These are phyloP conservation scores for Hypomontagnella submonticulosa DNA, from an alignment of 495 filamentous ascomycete species.

Conservation along the genomic window DNA sequence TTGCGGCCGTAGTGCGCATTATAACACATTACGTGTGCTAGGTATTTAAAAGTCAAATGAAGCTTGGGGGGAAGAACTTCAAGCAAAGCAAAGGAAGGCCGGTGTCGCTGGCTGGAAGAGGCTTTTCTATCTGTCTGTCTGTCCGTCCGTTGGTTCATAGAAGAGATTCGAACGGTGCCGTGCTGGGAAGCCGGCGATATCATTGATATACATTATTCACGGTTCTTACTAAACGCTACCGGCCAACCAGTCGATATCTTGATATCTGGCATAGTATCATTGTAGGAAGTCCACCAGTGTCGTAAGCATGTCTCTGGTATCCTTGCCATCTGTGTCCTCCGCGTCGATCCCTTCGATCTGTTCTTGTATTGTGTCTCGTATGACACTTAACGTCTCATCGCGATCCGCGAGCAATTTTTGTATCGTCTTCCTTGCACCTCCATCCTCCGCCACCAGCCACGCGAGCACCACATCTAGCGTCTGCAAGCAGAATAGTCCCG, in stretches of 20 bases:
- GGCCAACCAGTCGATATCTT: background rate
- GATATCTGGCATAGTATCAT: constrained; percentile 22
- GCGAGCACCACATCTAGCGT: constrained; percentile 88
- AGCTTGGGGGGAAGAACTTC: background rate
- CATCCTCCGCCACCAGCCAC: constrained; percentile 93
- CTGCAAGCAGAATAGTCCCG: constrained; percentile 86
- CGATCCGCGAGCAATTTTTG: constrained; percentile 70
- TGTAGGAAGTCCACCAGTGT: constrained; percentile 71
- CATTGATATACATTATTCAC: constrained; percentile 34
- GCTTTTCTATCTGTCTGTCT: constrained; percentile 20
- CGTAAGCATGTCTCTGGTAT: constrained; percentile 75
- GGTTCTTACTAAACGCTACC: constrained; percentile 28
- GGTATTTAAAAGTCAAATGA: background rate
- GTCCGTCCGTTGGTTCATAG: constrained; percentile 31
- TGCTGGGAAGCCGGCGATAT: constrained; percentile 22
- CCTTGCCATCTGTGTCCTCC: constrained; percentile 66
- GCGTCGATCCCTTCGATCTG: constrained; percentile 72
- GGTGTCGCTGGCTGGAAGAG: constrained; percentile 8
- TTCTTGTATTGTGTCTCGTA: constrained; percentile 74
- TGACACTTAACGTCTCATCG: constrained; percentile 69
- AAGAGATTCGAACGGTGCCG: constrained; percentile 12
- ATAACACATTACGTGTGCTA: background rate
- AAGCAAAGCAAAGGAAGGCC: constrained; percentile 10
- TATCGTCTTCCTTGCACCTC: constrained; percentile 77
- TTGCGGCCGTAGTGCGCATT: constrained; percentile 5